phyloP scores from a whole-genome alignment of 768 basidiomycete species.

The Phlebiopsis gigantea region DNA sequence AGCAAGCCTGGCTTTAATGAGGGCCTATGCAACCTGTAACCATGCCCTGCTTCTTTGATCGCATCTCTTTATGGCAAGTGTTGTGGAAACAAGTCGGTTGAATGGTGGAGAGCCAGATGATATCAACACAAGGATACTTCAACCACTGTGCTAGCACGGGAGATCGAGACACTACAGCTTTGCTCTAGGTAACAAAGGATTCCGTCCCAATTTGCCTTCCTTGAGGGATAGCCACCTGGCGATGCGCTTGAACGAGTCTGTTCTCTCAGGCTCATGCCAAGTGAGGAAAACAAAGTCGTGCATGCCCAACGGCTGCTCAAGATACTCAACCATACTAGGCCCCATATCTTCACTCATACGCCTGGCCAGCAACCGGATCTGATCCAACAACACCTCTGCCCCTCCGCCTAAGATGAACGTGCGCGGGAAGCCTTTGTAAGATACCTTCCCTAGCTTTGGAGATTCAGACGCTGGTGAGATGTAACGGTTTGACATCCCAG shows the following conservation, averaged over 20 bases:
- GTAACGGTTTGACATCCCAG: slow-evolving; percentile 9
- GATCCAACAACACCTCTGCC: slow-evolving; percentile 29
- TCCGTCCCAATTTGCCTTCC: not conserved
- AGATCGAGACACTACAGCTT: too few relatives aligned
- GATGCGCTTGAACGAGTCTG: slow-evolving; percentile 15
- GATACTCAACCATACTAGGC: slow-evolving; percentile 21
- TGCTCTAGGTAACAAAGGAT: not conserved
- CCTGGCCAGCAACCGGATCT: slow-evolving; percentile 25
- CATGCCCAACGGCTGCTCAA: slow-evolving; percentile 25
- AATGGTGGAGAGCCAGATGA: not conserved
- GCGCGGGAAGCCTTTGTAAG: slow-evolving; percentile 26
- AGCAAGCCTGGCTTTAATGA: not conserved
- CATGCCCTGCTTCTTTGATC: not conserved
- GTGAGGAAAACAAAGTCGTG: slow-evolving; percentile 23
- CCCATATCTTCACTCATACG: slow-evolving; percentile 30
- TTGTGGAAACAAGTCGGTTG: not conserved
- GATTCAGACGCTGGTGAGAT: slow-evolving; percentile 17
- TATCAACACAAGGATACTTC: not conserved
- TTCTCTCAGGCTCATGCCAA: slow-evolving; percentile 25
- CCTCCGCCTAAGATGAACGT: slow-evolving; percentile 26
- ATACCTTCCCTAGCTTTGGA: slow-evolving; percentile 3
- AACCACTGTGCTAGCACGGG: too few relatives aligned
- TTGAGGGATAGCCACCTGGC: slow-evolving; percentile 22
- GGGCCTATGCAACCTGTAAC: not conserved
- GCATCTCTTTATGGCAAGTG: not conserved